Evolutionary conservation across 148 eudicot species (phyloP), one percentile per base, ranked within the genome.

Genomic region (Diospyros lotus): DNA sequence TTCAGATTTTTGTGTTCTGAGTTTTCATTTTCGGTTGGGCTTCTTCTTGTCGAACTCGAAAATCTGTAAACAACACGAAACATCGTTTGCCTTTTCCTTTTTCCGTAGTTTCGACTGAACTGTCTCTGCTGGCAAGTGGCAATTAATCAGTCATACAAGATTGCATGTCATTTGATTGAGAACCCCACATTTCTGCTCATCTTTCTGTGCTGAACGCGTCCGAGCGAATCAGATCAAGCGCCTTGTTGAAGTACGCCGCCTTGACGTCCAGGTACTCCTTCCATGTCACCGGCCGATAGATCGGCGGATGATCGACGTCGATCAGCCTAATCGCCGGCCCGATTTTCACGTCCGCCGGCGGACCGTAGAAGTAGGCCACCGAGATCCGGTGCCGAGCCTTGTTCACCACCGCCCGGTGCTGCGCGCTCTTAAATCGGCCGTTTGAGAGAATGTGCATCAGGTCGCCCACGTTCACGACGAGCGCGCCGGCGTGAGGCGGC

Each of bases 381-480:
- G 84, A 79, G 18, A 76, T 28, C 44, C 83, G 75, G 10, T 73
- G 87, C 17, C 53, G 38, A 46, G 74, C 14, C 17, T 46, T 17
- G 67, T 63, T 71, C 56, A 77, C 79, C 4, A 82, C 39, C 44
- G 69, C 87, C 17, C 83, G 72, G 64, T 84, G 87, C 8, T 68
- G 40, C 2, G 43, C 43, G 12, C 71, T 73, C 18, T 28, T 56
- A 68, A 73, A 84, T 50, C 10, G 51, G 9, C 78, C 83, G 42
- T 81, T 84, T 4, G 80, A 78, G 52, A 84, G 18, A 9, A 84
- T 78, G 8, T 81, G 82, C 46, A 82, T 2, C 7, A 81, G 80
- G 68, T 84, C 87, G 3, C 84, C 84, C 1, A 74, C 52, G 14
- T 76, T 81, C n/a, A 81, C 79, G 0, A 76, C 61, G 7, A 84